Evolutionary conservation across 2,329 filamentous ascomycete genomes (phyloP), one percentile per base, ranked within the genome.

Genomic region (Fusarium incarnatum): DNA sequence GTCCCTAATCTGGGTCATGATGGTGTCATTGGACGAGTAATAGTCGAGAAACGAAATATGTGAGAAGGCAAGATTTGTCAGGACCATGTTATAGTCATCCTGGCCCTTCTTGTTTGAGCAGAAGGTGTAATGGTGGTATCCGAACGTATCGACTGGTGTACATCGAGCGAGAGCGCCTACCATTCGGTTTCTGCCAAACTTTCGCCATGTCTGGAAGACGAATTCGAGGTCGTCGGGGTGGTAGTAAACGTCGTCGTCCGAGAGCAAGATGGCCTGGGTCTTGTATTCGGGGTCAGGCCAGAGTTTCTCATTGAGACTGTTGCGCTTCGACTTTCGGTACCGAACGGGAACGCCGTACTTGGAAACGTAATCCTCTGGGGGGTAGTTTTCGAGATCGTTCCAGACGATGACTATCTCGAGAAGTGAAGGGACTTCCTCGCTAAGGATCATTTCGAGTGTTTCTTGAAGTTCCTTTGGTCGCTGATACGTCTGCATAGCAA

Each of bases 241-340:
- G 69, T 80, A 82, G 68, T 78, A 81, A 20, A 81, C 79, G 58
- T 82, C 80, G 60, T 82, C 80, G 44, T 82, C 80, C 20, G 77
- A 79, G 12, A 81, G 75, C 23, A 82, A 77, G n/a, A 82, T 76
- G 15, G 80, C 80, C 53, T 81, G 75, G 20, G 80, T 82, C 47
- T 76, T 66, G 67, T 79, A 82, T 3, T 71, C 69, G 7, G 79
- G 76, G 28, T 81, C 79, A 5, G 79, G 77, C 71, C 75, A 73
- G 37, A 82, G 77, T 60, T 81, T 81, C 46, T 79, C 71, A 71
- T 82, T 82, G 34, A 81, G 77, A 56, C 78, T 80, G 68, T 81
- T 77, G 47, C 66, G 69, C 11, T 71, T 57, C 15, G 80, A 77
- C 11, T 62, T 70, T 49, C 80, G 76, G 66, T 78, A 81, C 32